phyloP scores from a whole-genome alignment of 2,329 filamentous ascomycete species.

The Aschersonia sp. region DNA sequence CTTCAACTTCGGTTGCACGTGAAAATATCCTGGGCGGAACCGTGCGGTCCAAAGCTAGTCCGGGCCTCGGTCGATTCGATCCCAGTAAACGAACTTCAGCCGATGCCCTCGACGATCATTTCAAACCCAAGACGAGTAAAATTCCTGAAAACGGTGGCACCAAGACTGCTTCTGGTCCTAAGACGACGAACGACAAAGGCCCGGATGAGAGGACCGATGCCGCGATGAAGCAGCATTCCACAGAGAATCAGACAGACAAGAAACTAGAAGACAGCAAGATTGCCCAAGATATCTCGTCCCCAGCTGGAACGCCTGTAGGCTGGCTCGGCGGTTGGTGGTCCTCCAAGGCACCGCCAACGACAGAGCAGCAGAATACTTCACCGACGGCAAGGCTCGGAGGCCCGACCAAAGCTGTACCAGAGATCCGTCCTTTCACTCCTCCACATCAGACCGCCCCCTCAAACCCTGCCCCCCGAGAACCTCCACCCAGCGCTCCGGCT shows the following conservation, averaged over 20 bases:
- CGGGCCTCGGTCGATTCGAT: constrained; percentile 38
- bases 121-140: constrained; percentile 4
- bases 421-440: constrained; percentile 10
- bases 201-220: constrained; percentile 1
- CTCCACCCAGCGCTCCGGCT: constrained; percentile 6
- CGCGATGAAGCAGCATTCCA: constrained; percentile 1
- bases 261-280: not conserved
- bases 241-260: not conserved
- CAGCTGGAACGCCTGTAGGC: constrained; percentile 22
- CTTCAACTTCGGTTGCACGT: constrained; percentile 44
- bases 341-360: constrained; percentile 12
- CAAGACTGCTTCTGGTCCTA: not conserved
- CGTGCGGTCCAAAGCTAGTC: constrained; percentile 25
- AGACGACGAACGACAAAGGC: not conserved
- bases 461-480: constrained; percentile 6
- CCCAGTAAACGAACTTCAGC: constrained; percentile 18
- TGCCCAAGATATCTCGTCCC: not conserved
- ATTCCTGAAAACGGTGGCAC: constrained; percentile 11
- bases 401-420: constrained; percentile 5
- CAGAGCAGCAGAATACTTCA: constrained; percentile 8
- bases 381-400: not conserved
- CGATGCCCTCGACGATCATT: constrained; percentile 7
- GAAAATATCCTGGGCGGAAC: constrained; percentile 47
- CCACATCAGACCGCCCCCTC: constrained; percentile 7
- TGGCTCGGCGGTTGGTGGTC: constrained; percentile 39